Conservation (phyloP, 257 asterid species). For the Mitragyna speciosa region DNA sequence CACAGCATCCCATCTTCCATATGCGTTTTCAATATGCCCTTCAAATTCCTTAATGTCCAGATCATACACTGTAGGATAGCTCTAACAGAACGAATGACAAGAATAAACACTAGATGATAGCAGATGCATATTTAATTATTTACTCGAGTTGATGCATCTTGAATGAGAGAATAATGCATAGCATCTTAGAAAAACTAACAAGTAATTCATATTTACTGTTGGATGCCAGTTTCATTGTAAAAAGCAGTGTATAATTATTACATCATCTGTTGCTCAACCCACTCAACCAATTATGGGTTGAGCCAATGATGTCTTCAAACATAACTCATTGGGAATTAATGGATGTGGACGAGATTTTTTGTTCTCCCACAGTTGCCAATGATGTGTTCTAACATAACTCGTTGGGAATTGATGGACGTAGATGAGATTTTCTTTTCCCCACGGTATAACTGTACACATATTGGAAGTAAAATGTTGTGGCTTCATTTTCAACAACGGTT, state of each 20-base stretch:
- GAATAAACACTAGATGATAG: background rate
- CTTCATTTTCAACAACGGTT: background rate
- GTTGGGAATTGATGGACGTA: background rate
- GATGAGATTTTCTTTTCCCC: background rate
- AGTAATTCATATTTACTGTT: background rate
- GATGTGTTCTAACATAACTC: background rate
- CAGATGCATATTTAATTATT: background rate
- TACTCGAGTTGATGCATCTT: background rate
- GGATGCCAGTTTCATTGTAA: too few relatives aligned
- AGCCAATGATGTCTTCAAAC: background rate
- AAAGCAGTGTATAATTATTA: too few relatives aligned
- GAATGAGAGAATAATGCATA: background rate
- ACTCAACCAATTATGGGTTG: background rate
- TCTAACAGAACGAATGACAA: constrained; percentile 43
- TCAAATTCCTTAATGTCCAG: constrained; percentile 66
- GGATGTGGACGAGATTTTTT: background rate
- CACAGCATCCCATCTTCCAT: constrained; percentile 44
- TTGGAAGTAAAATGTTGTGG: background rate
- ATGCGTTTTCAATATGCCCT: constrained; percentile 52
- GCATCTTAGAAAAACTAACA: background rate
- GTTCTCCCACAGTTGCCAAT: background rate
- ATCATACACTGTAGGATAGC: constrained; percentile 84
- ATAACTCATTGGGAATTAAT: background rate
- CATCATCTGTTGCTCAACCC: background rate
- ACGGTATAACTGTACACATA: background rate